phyloP scores from a whole-genome alignment of 768 basidiomycete genomes.

The Neoboletus magnificus region DNA sequence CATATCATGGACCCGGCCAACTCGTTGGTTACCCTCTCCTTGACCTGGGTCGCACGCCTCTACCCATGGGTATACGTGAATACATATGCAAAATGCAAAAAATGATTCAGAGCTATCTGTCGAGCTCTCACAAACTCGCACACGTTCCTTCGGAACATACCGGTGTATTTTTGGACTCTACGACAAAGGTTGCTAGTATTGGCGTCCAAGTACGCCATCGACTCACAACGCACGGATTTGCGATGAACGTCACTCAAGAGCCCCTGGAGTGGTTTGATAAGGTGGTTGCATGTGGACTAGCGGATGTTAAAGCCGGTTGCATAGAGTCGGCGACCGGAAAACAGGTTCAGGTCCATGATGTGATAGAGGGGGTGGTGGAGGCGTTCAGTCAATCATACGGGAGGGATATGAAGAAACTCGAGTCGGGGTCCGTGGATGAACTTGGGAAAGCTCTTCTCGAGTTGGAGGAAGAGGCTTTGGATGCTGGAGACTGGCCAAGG shows the following conservation, averaged over 20 bases:
- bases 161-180: slow-evolving; percentile 81
- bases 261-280: slow-evolving; percentile 83
- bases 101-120: slow-evolving; percentile 61
- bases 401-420: slow-evolving; percentile 47
- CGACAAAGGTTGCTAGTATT: slow-evolving; percentile 89
- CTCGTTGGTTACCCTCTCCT: slow-evolving; percentile 93
- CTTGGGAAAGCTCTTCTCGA: slow-evolving; percentile 45
- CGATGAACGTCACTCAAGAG: slow-evolving; percentile 83
- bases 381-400: slow-evolving; percentile 48
- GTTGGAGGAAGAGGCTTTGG: slow-evolving; percentile 44
- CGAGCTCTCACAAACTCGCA: slow-evolving; percentile 54
- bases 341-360: slow-evolving; percentile 42
- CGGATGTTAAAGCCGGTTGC: slow-evolving; percentile 75
- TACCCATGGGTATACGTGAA: slow-evolving; percentile 66
- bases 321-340: slow-evolving; percentile 47
- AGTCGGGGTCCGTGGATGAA: slow-evolving; percentile 42
- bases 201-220: slow-evolving; percentile 95
- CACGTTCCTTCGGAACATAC: slow-evolving; percentile 73
- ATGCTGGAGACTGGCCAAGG: slow-evolving; percentile 41
- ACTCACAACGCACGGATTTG: slow-evolving; percentile 92
- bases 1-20: slow-evolving; percentile 97
- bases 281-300: slow-evolving; percentile 88
- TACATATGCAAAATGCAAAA: slow-evolving; percentile 86
- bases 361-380: slow-evolving; percentile 49
- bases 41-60: slow-evolving; percentile 78